A percentile compares a stretch with the other conserved stretches of the same genome.
phyloP scores from a whole-genome alignment of 2,329 filamentous ascomycete genomes.

The Fusarium pininemorale region DNA sequence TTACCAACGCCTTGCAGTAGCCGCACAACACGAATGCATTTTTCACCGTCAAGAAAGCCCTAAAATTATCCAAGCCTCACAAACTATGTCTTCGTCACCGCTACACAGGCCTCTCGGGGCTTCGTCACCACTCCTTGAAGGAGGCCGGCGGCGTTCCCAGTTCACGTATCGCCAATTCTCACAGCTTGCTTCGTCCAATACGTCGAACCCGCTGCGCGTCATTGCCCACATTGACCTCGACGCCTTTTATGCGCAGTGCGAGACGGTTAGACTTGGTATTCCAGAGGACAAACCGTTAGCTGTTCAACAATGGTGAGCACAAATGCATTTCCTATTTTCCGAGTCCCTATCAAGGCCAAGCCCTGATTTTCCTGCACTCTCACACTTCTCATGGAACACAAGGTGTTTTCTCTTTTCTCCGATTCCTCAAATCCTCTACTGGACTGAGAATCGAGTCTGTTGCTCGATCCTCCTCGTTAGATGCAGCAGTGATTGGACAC shows the following conservation, averaged over 20 bases:
- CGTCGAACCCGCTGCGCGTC: conserved; percentile 81
- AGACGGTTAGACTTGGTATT: conserved; percentile 84
- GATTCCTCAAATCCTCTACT: not conserved
- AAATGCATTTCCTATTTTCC: not conserved
- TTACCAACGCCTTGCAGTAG: conserved; percentile 2
- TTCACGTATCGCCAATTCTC: conserved; percentile 88
- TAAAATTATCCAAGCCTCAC: not conserved
- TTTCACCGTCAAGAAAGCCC: not conserved
- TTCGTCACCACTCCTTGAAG: conserved; percentile 42
- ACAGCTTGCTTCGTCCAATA: conserved; percentile 75
- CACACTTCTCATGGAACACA: not conserved
- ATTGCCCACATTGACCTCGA: conserved; percentile 95
- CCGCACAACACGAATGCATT: conserved; percentile 5
- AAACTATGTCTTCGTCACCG: conserved; percentile 39
- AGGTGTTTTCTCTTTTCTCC: not conserved
- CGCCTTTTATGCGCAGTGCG: conserved; percentile 97
- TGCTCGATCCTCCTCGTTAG: not conserved
- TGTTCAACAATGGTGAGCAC: conserved; percentile 84
- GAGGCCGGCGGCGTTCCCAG: conserved; percentile 62
- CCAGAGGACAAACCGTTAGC: conserved; percentile 82
- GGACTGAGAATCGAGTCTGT: conserved; percentile 3
- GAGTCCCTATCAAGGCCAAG: not conserved
- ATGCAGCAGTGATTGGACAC: not conserved
- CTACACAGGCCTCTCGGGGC: conserved; percentile 14
- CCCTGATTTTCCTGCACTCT: not conserved